Base-by-base conservation (phyloP, 192 early-diverging fungal genomes). In the Umbelopsis sp. region DNA sequence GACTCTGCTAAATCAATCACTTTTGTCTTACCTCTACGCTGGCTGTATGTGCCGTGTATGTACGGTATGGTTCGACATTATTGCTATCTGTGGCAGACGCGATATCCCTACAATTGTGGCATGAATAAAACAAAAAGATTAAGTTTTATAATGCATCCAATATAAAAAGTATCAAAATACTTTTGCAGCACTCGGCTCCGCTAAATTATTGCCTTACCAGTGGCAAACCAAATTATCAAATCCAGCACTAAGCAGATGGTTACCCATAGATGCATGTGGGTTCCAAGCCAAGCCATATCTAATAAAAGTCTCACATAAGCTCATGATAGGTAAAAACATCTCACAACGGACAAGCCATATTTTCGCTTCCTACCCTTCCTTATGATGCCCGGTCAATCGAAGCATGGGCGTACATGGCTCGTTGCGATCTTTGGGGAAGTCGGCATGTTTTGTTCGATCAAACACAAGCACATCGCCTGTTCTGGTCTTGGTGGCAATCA, bases 261-360 rank as follows among this genome's bases (percentile, higher is more conserved):
- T 94, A 58, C 92, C 87, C 64, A 86, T 84, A 23, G 53, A 50
- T 25, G 46, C 16, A 64, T 79, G 83, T 46, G 87, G 88, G 82
- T 91, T 95, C 97, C 97, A 99, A 37, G 93, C 86, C 80, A 98
- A 84, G 48, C 97, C 97, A 77, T 94, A 95, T 51, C 92, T 93
- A 48, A 10, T 3, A 69, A 18, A 22, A 30, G 35, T 2, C 11
- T 35, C 27, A 47, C 12, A 65, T 49, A 64, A 61, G 46, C 23
- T 3, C 21, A 22, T 35, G 37, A 13, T 27, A 7, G 58, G 15
- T 44, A 11, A 30, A 30, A 30, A 55, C 18, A 41, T 41, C 41
- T 7, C 22, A 33, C 25, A 30, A 30, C 51, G 20, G 49, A n/a
- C 21, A 49, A 51, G 8, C 49, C 35, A 51, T 70, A 4, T 11